phyloP scores from a whole-genome alignment of 2,329 filamentous ascomycete genomes.

The Fusarium coffeatum region DNA sequence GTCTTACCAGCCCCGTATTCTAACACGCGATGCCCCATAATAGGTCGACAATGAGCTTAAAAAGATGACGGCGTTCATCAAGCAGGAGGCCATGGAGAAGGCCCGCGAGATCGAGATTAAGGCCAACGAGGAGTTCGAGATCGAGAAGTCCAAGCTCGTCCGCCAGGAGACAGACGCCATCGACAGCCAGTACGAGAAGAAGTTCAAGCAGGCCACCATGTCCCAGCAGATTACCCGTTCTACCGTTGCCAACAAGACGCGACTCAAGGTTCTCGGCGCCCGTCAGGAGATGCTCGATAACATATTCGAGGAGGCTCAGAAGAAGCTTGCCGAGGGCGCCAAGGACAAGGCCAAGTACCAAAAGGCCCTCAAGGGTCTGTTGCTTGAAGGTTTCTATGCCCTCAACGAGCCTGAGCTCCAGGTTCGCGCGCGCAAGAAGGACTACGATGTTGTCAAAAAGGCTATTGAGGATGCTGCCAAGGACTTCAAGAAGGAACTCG shows the following conservation, averaged over 20 bases:
- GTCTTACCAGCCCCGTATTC: slow-evolving; percentile 21
- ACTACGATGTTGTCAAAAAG: slow-evolving; percentile 79
- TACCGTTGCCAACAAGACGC: slow-evolving; percentile 94
- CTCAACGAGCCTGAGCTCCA: slow-evolving; percentile 82
- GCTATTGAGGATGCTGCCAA: slow-evolving; percentile 80
- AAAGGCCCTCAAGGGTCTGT: slow-evolving; percentile 78
- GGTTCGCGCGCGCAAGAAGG: slow-evolving; percentile 82
- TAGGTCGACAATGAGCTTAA: slow-evolving; percentile 97
- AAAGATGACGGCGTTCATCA: slow-evolving; percentile 99
- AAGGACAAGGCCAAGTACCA: slow-evolving; percentile 82
- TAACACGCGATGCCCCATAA: slow-evolving; percentile 22
- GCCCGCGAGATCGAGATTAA: slow-evolving; percentile 97
- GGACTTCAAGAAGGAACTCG: slow-evolving; percentile 85
- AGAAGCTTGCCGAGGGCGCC: slow-evolving; percentile 73
- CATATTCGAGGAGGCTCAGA: slow-evolving; percentile 84
- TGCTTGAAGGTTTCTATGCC: slow-evolving; percentile 91
- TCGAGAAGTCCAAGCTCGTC: slow-evolving; percentile 98
- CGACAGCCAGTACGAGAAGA: slow-evolving; percentile 95
- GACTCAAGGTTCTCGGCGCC: slow-evolving; percentile 86
- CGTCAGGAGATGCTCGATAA: slow-evolving; percentile 91
- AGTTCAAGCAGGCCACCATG: slow-evolving; percentile 98
- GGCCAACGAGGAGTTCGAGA: slow-evolving; percentile 98
- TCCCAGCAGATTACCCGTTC: slow-evolving; percentile 98
- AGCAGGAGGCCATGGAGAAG: slow-evolving; percentile 97
- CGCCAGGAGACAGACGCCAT: slow-evolving; percentile 94